Evolutionary conservation across 257 asterid genomes (phyloP).

Genomic region (Ophiorrhiza pumila): DNA sequence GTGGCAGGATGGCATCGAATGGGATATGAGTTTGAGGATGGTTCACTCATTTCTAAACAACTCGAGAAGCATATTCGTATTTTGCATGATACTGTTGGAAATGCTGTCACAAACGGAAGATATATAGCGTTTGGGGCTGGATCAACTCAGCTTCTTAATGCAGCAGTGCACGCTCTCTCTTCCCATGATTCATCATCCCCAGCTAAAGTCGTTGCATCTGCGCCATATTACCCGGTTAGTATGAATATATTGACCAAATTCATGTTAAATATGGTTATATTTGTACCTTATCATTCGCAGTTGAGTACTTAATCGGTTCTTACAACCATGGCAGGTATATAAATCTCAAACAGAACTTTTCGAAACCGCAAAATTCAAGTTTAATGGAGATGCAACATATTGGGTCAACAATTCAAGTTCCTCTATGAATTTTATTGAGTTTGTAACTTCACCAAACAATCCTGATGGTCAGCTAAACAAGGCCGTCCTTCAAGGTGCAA

Average conservation of each 20-base stretch:
- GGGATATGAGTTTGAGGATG: slow-evolving; percentile 43
- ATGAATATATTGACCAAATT: background rate
- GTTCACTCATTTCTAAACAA: slow-evolving; percentile 29
- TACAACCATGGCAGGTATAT: slow-evolving; percentile 64
- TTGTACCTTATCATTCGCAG: no score
- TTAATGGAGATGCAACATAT: slow-evolving; percentile 38
- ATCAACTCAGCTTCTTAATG: slow-evolving; percentile 63
- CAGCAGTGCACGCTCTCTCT: slow-evolving; percentile 71
- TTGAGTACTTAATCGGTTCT: no score
- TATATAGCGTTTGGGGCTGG: slow-evolving; percentile 61
- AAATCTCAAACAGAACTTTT: slow-evolving; percentile 48
- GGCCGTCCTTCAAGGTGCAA: slow-evolving; percentile 36
- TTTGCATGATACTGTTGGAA: slow-evolving; percentile 42
- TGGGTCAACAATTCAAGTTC: slow-evolving; percentile 33
- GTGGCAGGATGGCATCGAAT: slow-evolving; percentile 81
- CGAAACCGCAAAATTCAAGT: slow-evolving; percentile 34
- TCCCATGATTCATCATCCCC: slow-evolving; percentile 37
- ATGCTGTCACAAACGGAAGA: slow-evolving; percentile 50
- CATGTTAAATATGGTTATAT: no score
- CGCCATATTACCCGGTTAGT: slow-evolving; percentile 57
- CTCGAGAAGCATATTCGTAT: slow-evolving; percentile 41
- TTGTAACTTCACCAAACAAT: slow-evolving; percentile 72
- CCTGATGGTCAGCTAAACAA: slow-evolving; percentile 55
- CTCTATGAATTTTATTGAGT: slow-evolving; percentile 41
- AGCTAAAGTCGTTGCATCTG: slow-evolving; percentile 45